These are phyloP conservation scores for Cornus controversa DNA, from an alignment of 148 eudicot genomes.

Conservation along the genomic window DNA sequence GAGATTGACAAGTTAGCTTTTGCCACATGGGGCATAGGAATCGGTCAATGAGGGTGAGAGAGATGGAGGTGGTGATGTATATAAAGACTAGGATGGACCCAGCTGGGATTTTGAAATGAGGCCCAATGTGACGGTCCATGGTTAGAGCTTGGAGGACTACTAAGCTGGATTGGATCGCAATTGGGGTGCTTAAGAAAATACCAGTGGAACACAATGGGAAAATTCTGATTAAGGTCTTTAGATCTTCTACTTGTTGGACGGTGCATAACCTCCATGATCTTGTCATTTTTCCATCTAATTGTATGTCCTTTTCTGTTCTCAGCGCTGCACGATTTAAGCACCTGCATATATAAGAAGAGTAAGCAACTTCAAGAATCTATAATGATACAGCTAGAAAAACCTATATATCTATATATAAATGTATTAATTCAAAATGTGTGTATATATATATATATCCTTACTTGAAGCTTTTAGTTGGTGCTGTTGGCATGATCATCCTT, in stretches of 20 bases:
- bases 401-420: too few relatives aligned
- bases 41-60: slow-evolving; percentile 26
- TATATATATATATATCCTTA: slow-evolving; percentile 23
- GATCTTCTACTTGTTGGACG: slow-evolving; percentile 40
- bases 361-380: too few relatives aligned
- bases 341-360: slow-evolving; percentile 12
- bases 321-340: slow-evolving; percentile 48
- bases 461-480: slow-evolving; percentile 38
- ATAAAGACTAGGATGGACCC: slow-evolving; percentile 35
- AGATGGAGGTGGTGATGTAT: slow-evolving; percentile 18
- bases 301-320: slow-evolving; percentile 24
- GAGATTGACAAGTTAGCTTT: slow-evolving; percentile 12
- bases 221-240: slow-evolving; percentile 48
- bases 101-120: slow-evolving; percentile 37
- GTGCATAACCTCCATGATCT: slow-evolving; percentile 40
- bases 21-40: slow-evolving; percentile 27
- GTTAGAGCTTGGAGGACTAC: slow-evolving; percentile 54
- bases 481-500: neutral
- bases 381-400: too few relatives aligned
- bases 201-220: slow-evolving; percentile 76
- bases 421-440: too few relatives aligned
- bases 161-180: slow-evolving; percentile 50
- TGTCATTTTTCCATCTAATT: slow-evolving; percentile 22
- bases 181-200: slow-evolving; percentile 44
- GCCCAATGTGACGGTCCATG: slow-evolving; percentile 44